Evolutionary conservation across 306 rosid genomes (phyloP).

Genomic region (Lablab purpureus): DNA sequence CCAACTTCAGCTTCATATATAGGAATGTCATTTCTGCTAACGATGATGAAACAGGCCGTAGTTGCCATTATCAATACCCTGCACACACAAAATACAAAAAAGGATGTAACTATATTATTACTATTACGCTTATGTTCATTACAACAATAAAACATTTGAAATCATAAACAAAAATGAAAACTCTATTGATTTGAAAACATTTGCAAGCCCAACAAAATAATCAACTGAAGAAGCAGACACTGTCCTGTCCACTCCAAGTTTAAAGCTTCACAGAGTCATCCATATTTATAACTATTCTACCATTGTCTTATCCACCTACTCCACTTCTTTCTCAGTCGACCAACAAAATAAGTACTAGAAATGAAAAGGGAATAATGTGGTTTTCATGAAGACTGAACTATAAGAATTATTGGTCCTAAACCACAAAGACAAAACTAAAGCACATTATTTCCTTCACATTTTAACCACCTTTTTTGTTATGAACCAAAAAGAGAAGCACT

Average conservation of each 20-base stretch:
- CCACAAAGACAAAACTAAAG: neutral
- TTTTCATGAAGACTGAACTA: neutral
- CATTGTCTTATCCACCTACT: too few relatives aligned
- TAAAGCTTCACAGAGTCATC: too few relatives aligned
- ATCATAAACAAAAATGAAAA: slow-evolving; percentile 3
- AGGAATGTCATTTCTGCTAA: slow-evolving; percentile 95
- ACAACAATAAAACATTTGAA: neutral
- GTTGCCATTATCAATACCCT: slow-evolving; percentile 69
- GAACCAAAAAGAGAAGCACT: too few relatives aligned
- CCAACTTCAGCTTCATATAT: slow-evolving; percentile 99
- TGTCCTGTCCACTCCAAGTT: too few relatives aligned
- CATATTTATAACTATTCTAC: too few relatives aligned
- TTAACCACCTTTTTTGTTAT: neutral
- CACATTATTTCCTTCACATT: neutral
- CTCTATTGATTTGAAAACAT: too few relatives aligned
- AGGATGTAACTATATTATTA: neutral
- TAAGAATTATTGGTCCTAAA: neutral
- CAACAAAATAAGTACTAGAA: too few relatives aligned
- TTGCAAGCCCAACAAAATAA: neutral
- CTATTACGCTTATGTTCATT: neutral
- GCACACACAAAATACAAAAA: neutral
- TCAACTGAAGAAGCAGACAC: neutral
- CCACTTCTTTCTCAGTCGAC: too few relatives aligned
- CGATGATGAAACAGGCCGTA: slow-evolving; percentile 96
- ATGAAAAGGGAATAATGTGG: too few relatives aligned